Base-by-base conservation (phyloP, 495 filamentous ascomycete species). In the Tuber brumale region DNA sequence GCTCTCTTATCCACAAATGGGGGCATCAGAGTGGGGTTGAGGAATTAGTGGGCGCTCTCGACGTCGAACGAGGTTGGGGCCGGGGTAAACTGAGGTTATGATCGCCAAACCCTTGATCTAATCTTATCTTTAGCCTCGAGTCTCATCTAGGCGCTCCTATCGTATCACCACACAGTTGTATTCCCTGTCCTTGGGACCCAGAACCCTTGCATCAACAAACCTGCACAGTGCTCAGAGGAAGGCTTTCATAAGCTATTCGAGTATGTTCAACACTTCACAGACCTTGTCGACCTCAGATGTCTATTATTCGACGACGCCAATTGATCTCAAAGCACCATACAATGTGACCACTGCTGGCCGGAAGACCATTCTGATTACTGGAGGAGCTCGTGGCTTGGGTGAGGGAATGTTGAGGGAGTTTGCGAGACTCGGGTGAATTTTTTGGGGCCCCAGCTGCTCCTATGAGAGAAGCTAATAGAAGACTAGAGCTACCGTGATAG, bases 281-380 rank as follows among this genome's bases (percentile, higher is more conserved):
- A 66, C 57, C 57, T 18, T 80, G 9, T 41, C 78, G n/a, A 35
- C 73, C 21, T 46, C 70, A 14, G 77, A 80, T 39, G 70, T 80
- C 6, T 69, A 75, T 8, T 80, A 80, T 37, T 80, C 78, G 0
- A 48, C 45, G 12, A 46, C 76, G 14, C 78, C 78, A 42, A 80
- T 80, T n/a, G 66, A 80, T 44, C 73, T 80, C 10, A 42, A 39
- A 8, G 45, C 57, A 14, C 80, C 80, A 19, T 73, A 78, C 39
- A 66, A 81, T 44, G 51, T 27, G 12, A 27, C 51, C 3, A 75
- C 46, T 1, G 74, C 72, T 6, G 73, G 81, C 42, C 84, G 81
- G 19, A 86, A 86, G 73, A 87, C 86, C 0, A 86, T 88, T 42
- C 39, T 88, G n/a, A 86, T 88, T 43, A 88, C 87, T 16, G 87